phyloP scores from a whole-genome alignment of 2,329 filamentous ascomycete species.

The Tolypocladium tundrense region DNA sequence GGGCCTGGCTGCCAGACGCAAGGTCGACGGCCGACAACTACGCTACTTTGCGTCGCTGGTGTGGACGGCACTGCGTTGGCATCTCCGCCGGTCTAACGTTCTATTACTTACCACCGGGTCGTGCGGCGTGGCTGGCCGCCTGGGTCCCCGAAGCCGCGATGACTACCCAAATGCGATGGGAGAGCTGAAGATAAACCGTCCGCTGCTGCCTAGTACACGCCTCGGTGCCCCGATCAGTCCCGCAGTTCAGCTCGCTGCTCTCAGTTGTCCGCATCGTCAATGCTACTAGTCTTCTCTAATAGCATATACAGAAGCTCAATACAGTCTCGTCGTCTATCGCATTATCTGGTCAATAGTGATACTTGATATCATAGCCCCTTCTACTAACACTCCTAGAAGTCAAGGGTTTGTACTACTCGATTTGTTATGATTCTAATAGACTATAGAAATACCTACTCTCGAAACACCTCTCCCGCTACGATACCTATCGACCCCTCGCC shows the following conservation, averaged over 20 bases:
- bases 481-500: constrained; percentile 3
- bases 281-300: background rate
- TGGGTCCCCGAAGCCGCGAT: background rate
- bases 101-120: too few relatives aligned
- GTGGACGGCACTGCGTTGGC: too few relatives aligned
- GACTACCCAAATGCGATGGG: background rate
- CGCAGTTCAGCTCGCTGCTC: background rate
- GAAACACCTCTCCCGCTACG: background rate
- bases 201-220: background rate
- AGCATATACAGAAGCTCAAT: background rate
- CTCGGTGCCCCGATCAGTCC: background rate
- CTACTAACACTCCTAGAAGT: background rate
- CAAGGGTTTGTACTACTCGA: background rate
- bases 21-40: too few relatives aligned
- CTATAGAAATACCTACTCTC: too few relatives aligned
- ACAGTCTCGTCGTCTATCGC: background rate
- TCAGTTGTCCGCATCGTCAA: background rate
- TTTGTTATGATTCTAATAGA: background rate
- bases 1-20: too few relatives aligned
- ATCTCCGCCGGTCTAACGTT: background rate
- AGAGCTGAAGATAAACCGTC: too few relatives aligned
- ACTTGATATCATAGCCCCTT: background rate
- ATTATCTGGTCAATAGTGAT: background rate
- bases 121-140: too few relatives aligned
- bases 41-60: too few relatives aligned